Evolutionary conservation across 495 filamentous ascomycete genomes (phyloP).

Genomic region (Lasiosphaeria hispida): DNA sequence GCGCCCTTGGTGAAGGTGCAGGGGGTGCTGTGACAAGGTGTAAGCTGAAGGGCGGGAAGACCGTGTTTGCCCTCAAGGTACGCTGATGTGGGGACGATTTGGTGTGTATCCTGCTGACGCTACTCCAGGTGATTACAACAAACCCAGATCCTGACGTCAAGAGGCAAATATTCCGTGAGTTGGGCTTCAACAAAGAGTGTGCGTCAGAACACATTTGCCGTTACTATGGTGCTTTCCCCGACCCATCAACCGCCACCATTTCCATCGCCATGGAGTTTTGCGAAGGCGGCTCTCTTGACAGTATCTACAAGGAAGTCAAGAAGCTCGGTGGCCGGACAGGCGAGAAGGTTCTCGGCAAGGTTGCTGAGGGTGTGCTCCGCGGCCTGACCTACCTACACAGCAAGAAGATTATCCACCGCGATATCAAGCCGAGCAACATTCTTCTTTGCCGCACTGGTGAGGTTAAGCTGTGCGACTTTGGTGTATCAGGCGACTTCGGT

Average conservation of each 20-base stretch:
- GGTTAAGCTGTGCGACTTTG: constrained; percentile 97
- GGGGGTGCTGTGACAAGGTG: constrained; percentile 94
- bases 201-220: constrained; percentile 90
- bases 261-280: constrained; percentile 99
- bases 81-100: constrained; percentile 12
- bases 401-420: constrained; percentile 96
- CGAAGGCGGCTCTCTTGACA: constrained; percentile 91
- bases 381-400: constrained; percentile 95
- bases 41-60: constrained; percentile 84
- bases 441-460: constrained; percentile 88
- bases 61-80: constrained; percentile 95
- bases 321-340: constrained; percentile 90
- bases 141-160: constrained; percentile 97
- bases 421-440: constrained; percentile 98
- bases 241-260: constrained; percentile 89
- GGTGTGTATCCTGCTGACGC: constrained; percentile 23
- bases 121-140: constrained; percentile 83
- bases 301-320: constrained; percentile 95
- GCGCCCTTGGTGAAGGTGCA: constrained; percentile 89
- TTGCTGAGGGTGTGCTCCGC: constrained; percentile 91
- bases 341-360: constrained; percentile 97
- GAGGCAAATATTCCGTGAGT: constrained; percentile 93
- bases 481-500: constrained; percentile 94
- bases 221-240: constrained; percentile 95
- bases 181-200: constrained; percentile 97